Base-by-base conservation (phyloP, 345 rosid species). In the Acer negundo region DNA sequence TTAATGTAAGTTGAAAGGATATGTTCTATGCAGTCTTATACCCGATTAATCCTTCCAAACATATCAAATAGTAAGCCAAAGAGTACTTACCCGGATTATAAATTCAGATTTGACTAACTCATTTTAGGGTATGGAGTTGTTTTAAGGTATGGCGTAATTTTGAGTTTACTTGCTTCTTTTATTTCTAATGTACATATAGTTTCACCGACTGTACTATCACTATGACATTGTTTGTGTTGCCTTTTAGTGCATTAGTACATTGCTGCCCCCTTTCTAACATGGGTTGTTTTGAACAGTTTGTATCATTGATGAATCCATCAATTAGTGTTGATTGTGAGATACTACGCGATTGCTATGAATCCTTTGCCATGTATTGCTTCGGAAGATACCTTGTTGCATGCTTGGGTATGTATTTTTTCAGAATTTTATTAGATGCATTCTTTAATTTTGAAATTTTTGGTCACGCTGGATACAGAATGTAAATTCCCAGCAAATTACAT, bases 301-400 rank as follows among this genome's bases (percentile, higher is more conserved):
- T 90, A 46, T 94, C 99, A 2, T 84, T 97, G 90, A 92, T 91
- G 84, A 78, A 93, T 75, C 97, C 99, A 79, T 85, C 97, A 75
- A 87, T 93, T 76, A 92, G 98, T 80, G 95, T 97, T 84, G 93
- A 97, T 80, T 84, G 91, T 77, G 97, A 85, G 80, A 93, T 91
- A 80, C 90, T 97, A 59, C 92, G 99, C 76, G 99, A 97, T 84
- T 88, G 99, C 88, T 97, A 97, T 74, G 99, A 97, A 80, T 93
- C 99, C 72, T 97, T 97, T 82, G 99, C 99, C 76, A 94, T 97
- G 98, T 97, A 97, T 89, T 97, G 99, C 90, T 97, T 97, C 79
- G 99, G 98, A 84, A 90, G 99, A 88, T 94, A 97, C 85, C 97
- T 97, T 69, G 87, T 94, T 76, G 99, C 97, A 22, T 97, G 99